Evolutionary conservation across 805 yeast species (phyloP), one percentile per base, ranked within the genome.

Genomic region (Lipomyces sp.): DNA sequence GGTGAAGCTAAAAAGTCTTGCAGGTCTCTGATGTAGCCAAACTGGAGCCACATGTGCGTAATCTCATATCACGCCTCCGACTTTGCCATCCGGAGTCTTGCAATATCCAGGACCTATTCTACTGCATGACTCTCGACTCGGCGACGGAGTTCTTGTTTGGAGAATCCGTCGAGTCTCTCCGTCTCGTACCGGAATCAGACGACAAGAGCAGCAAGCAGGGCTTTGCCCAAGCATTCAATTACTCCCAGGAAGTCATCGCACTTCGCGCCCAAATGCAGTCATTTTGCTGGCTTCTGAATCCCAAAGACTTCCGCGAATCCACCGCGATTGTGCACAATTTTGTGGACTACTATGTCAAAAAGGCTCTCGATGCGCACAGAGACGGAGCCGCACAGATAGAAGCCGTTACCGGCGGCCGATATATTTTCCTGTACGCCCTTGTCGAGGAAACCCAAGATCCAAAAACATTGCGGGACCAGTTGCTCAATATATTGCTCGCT

Each of bases 401-500:
- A 51, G 72, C 73, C 69, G 66, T 60, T 64, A 77, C 79, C 24
- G 72, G 73, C 53, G 83, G 77, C 42, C 78, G 81, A 30, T 84
- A 82, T 69, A 79, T 82, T 11, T 83, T 84, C 74, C 79, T 84
- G 64, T 77, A 79, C 59, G 86, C 83, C 71, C 78, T 84, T 66
- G 83, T 78, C 59, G 80, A 81, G 73, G 82, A 82, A 73, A 83
- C 86, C 15, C 78, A 81, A 64, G 82, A 84, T 70, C 83, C 84
- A 29, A 75, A 67, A 61, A 78, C 79, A 18, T 80, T 84, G 65
- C 78, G 86, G 60, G 85, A 83, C 73, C 86, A 84, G 75, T 77
- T 83, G 53, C 77, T 84, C 73, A 84, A 83, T 72, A 80, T 84
- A 64, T 77, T 84, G 64, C 74, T 84, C 30, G 87, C 87, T 18